Percentiles rank a stretch among this genome's conserved stretches.
Conservation (phyloP, 2,329 filamentous ascomycete genomes). For the Fonsecaea multimorphosa region DNA sequence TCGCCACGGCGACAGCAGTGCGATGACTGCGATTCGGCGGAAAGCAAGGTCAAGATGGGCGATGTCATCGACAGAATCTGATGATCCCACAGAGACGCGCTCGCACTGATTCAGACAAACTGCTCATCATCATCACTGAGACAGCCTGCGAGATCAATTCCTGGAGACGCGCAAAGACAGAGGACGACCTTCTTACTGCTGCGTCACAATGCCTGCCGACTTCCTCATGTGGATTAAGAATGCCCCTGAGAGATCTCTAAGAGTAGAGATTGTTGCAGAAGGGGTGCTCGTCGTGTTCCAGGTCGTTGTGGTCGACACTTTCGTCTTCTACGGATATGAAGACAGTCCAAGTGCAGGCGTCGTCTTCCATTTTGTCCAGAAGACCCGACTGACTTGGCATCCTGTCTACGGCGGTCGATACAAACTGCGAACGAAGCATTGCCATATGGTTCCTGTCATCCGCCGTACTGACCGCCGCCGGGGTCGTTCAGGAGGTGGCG, state of each 20-base stretch:
- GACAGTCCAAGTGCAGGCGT: background rate
- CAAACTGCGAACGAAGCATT: background rate
- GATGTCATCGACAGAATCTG: conserved; percentile 18
- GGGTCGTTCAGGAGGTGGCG: background rate
- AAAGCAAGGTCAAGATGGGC: conserved; percentile 15
- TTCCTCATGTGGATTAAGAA: background rate
- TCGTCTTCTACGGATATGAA: conserved; percentile 4
- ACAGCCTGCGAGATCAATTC: conserved; percentile 12
- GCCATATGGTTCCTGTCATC: background rate
- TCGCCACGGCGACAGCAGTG: conserved; percentile 38
- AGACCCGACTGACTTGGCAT: conserved; percentile 9
- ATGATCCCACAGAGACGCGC: conserved; percentile 20
- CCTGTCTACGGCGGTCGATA: conserved; percentile 2
- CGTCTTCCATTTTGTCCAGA: background rate
- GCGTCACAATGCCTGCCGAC: conserved; percentile 10
- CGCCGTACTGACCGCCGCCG: background rate
- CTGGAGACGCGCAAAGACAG: conserved; percentile 9
- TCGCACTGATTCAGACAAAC: conserved; percentile 21
- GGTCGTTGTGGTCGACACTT: conserved; percentile 12
- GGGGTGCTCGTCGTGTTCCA: background rate
- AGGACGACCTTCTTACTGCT: conserved; percentile 5
- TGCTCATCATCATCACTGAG: conserved; percentile 29
- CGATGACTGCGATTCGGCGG: conserved; percentile 10
- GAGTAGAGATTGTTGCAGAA: background rate
- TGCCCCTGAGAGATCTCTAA: background rate